Base-by-base conservation (phyloP, 1,284 basidiomycete species). In the Amylostereum chailletii region DNA sequence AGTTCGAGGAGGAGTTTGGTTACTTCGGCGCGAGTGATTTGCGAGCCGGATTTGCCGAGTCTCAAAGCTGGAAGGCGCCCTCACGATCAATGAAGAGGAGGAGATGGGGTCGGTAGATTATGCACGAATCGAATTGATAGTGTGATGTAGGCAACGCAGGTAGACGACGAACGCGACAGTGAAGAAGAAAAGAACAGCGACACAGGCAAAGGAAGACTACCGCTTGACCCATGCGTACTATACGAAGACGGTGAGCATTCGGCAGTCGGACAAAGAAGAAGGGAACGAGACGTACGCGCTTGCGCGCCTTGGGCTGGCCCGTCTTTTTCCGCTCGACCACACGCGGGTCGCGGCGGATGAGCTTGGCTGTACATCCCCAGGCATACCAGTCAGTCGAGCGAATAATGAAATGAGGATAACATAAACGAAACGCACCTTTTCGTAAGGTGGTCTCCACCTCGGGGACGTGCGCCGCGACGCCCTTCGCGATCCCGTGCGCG, bases 241-340 rank as follows among this genome's bases (percentile, higher is more conserved):
- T 53, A 58, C 52, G 52, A 47, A 51, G 11, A 47, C 38, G 37
- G 27, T 51, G 36, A 53, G 50, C 54, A 40, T 5, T 19, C 19
- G 40, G 32, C 32, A 40, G 30, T 37, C 7, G 9, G 6, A 36
- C 10, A 41, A 11, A 46, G 33, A 50, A 9, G 42, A 6, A 11
- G 19, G 30, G n/a, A 36, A 43, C 34, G 58, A 27, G 40, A 84
- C 88, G 48, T 68, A 92, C 90, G 67, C 76, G 77, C 72, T 95
- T 94, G 66, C 94, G 83, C 54, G 95, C 91, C 74, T 97, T 97
- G 55, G 86, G 82, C 58, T 83, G 67, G 53, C 90, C 90, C 5
- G 95, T 93, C 77, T 98, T 97, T 73, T 99, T 99, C 58, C 95
- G 80, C 72, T 99, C 95, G 33, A 97, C 94, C 86, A 94, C 91